Percentiles rank a stretch among this genome's conserved stretches.
Evolutionary conservation across 805 yeast species (phyloP).

Genomic region (Metschnikowia baotianmanensis): DNA sequence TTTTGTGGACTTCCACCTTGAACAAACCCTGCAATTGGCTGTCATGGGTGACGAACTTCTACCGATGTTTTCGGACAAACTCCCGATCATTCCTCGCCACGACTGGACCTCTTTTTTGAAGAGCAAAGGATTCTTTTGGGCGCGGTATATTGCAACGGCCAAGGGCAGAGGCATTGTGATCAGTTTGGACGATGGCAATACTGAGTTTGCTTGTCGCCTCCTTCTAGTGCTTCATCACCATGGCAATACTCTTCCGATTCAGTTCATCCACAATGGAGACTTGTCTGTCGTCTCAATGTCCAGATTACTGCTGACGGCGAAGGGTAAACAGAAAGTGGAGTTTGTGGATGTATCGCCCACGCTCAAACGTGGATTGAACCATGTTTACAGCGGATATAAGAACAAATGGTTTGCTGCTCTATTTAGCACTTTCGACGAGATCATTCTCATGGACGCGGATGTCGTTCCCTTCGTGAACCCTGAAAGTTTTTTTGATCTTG

Average conservation of each 20-base stretch:
- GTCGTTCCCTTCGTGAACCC: slow-evolving; percentile 18
- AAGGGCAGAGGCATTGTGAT: slow-evolving; percentile 18
- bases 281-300: slow-evolving; percentile 9
- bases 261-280: slow-evolving; percentile 16
- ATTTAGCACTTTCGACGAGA: slow-evolving; percentile 32
- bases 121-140: slow-evolving; percentile 10
- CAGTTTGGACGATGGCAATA: slow-evolving; percentile 14
- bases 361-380: slow-evolving; percentile 18
- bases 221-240: slow-evolving; percentile 12
- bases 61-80: slow-evolving; percentile 16
- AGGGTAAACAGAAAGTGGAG: slow-evolving; percentile 10
- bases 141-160: slow-evolving; percentile 7
- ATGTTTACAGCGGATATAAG: slow-evolving; percentile 31
- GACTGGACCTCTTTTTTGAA: slow-evolving; percentile 8
- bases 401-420: slow-evolving; percentile 20
- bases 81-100: slow-evolving; percentile 8
- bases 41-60: slow-evolving; percentile 14
- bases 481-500: slow-evolving; percentile 9
- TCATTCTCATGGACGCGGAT: slow-evolving; percentile 19
- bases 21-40: slow-evolving; percentile 8
- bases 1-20: slow-evolving; percentile 9
- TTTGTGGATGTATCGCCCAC: slow-evolving; percentile 20
- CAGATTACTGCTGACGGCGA: slow-evolving; percentile 5
- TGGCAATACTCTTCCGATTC: slow-evolving; percentile 15
- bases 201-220: slow-evolving; percentile 14